These are phyloP conservation scores for Albophoma yamanashiensis DNA, from an alignment of 2,329 filamentous ascomycete species.

Conservation along the genomic window DNA sequence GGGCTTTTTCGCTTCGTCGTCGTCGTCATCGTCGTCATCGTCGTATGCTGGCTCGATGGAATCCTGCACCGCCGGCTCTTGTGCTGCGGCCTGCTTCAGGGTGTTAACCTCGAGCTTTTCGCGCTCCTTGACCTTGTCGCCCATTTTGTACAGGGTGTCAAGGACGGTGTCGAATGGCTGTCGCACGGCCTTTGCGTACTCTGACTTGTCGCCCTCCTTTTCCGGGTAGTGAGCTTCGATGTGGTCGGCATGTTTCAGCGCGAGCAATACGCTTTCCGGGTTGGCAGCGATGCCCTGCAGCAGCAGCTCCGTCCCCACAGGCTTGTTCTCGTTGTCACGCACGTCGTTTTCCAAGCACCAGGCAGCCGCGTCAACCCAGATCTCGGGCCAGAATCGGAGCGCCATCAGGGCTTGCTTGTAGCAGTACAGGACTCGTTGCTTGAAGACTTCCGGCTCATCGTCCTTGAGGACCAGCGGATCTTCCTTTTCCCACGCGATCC, in stretches of 20 bases:
- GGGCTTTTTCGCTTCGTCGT: conserved; percentile 27
- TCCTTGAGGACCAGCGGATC: conserved; percentile 79
- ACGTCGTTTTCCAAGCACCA: conserved; percentile 79
- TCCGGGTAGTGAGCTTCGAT: conserved; percentile 69
- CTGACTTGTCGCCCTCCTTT: conserved; percentile 67
- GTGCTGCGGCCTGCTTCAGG: conserved; percentile 40
- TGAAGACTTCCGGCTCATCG: conserved; percentile 67
- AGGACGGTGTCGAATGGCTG: conserved; percentile 77
- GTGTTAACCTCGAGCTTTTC: conserved; percentile 48
- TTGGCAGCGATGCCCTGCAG: conserved; percentile 78
- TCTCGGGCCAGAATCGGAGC: conserved; percentile 85
- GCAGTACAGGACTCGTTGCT: conserved; percentile 72
- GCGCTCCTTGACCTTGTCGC: conserved; percentile 58
- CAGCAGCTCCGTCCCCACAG: conserved; percentile 63
- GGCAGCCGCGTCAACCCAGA: conserved; percentile 91
- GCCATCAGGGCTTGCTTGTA: conserved; percentile 94
- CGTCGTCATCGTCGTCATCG: conserved; percentile 34
- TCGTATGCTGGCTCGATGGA: conserved; percentile 38
- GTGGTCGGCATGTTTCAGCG: conserved; percentile 81
- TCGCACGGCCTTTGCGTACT: conserved; percentile 68
- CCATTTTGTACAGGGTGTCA: conserved; percentile 78
- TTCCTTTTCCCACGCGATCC: conserved; percentile 92
- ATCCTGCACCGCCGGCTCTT: conserved; percentile 22
- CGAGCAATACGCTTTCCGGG: conserved; percentile 83
- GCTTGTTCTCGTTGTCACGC: conserved; percentile 45